Conservation (phyloP, 345 rosid species). For the Syzygium aqueum region DNA sequence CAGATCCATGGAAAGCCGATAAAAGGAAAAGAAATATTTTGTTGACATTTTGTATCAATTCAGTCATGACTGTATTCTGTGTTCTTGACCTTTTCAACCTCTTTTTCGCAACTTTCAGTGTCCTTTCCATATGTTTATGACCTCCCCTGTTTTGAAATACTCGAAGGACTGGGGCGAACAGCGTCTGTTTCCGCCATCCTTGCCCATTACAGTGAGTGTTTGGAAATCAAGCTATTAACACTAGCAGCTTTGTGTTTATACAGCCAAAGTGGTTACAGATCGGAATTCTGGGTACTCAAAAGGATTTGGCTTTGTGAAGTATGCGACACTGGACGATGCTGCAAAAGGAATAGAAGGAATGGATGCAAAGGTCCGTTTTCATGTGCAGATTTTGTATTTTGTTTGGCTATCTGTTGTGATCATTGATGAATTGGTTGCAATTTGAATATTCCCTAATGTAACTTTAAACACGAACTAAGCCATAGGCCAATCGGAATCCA, state of each 20-base stretch:
- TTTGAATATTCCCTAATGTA: background rate
- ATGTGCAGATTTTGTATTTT: background rate
- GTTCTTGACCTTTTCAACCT: background rate
- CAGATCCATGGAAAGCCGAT: background rate
- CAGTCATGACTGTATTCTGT: background rate
- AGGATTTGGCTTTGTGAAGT: conserved; percentile 47
- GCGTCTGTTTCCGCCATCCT: background rate
- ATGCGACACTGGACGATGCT: conserved; percentile 32
- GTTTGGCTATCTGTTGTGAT: background rate
- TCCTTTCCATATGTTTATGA: background rate
- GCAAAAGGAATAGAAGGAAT: conserved; percentile 39
- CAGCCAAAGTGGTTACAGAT: conserved; percentile 40
- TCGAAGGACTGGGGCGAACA: background rate
- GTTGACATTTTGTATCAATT: background rate
- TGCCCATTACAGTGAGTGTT: background rate
- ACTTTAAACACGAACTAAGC: background rate
- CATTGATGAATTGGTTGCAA: background rate
- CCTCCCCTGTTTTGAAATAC: background rate
- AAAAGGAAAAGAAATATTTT: background rate
- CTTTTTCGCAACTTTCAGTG: background rate
- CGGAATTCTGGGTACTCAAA: conserved; percentile 33
- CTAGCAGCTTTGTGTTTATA: background rate
- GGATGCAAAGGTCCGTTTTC: conserved; percentile 40
- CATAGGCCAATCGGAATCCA: background rate
- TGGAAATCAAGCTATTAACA: background rate